Base-by-base conservation (phyloP, 148 eudicot genomes). In the Suaeda aralocaspica region DNA sequence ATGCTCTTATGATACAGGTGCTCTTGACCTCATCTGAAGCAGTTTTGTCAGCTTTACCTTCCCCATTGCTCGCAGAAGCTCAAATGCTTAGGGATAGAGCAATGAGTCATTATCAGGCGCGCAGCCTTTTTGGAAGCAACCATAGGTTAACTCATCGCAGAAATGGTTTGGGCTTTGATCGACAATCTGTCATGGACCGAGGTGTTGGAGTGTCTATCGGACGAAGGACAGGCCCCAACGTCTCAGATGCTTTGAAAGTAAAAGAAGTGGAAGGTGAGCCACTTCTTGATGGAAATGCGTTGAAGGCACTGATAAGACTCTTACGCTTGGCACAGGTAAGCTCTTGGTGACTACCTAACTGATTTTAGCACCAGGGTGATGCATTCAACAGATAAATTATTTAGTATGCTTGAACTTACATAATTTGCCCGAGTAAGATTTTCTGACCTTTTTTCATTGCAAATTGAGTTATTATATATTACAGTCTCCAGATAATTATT, bases 41-140 rank as follows among this genome's bases (percentile, higher is more conserved):
- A 22, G 88, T 94, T 75, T 78, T 94, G 44, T 87, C 98, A 22
- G 98, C 96, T 59, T 80, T 94, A 78, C 98, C 98, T 60, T 91
- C 98, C 71, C 89, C 98, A 62, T 82, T 94, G 57, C 97, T 90
- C 74, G 98, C 92, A 22, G 98, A 93, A 86, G 98, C 97, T 39
- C 98, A 91, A 74, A 85, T 94, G 97, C 92, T 94, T 22, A 84
- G 98, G 84, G 98, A 94, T 76, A 86, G 98, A 82, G 95, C 96
- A 48, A 87, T 91, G 97, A 91, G 97, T 74, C 98, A 91, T 73
- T 91, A 94, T 80, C 97, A 94, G 76, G 98, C 98, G 72, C 97
- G 91, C 70, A 91, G 97, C 80, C 76, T 90, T 78, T 87, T 94
- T 81, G 98, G 98, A 72, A 70, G 81, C 78, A 82, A 82, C 84